Base-by-base conservation (phyloP, 805 yeast species). In the Dipodascus albidus region DNA sequence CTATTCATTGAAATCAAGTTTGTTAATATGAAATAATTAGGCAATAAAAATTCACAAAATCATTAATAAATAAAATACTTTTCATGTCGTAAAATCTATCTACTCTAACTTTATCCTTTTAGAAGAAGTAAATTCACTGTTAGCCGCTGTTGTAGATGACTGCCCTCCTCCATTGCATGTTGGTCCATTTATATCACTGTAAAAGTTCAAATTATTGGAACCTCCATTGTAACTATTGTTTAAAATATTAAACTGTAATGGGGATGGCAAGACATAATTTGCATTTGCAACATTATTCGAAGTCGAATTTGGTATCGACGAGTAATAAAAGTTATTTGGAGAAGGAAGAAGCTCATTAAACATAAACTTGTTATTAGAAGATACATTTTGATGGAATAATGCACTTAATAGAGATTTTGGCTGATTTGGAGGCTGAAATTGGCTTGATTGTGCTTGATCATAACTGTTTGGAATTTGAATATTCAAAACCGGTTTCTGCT, bases 181-280 rank as follows among this genome's bases (percentile, higher is more conserved):
- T 4, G 44, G 44, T n/a, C 44, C 44, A 38, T 38, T 38, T n/a
- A 38, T 38, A 38, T 38, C 44, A 38, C 44, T 38, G 44, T 38
- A 38, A 19, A 38, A 38, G n/a, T 38, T 38, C 44, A 38, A n/a
- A 38, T 38, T 38, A 19, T 38, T 38, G 6, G 44, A n/a, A 6
- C 20, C n/a, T 4, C 20, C 33, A 17, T 38, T 38, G 15, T 38
- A 38, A 14, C 44, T 38, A 14, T 38, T 38, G 20, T 38, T 38
- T 19, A 38, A 17, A 6, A 38, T 38, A 14, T 38, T 38, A 19
- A 38, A 38, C 20, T 38, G 44, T 19, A 38, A 14, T 19, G 44
- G 44, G 6, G 44, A 38, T 4, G 44, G 44, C 17, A 38, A 17
- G 20, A 38, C 44, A 14, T 38, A 38, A 38, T 17, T 17, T n/a